Evolutionary conservation across 1,139 yeast genomes (phyloP).

Genomic region (Candida buenavistaensis): DNA sequence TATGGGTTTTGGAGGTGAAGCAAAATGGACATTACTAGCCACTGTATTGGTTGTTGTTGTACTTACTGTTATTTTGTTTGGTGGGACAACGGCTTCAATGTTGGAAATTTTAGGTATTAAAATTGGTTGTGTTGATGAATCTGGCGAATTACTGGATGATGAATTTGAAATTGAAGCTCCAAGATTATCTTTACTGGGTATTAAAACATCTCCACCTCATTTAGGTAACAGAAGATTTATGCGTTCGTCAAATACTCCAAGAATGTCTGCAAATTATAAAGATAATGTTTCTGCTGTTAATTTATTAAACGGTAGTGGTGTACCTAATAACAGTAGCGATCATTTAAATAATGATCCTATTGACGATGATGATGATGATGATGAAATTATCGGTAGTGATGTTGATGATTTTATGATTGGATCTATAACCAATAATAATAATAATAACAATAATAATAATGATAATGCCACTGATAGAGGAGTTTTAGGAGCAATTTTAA

Average conservation of each 20-base stretch:
- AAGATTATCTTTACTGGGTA: slow-evolving; percentile 31
- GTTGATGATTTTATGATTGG: slow-evolving; percentile 34
- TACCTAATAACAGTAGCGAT: slow-evolving; percentile 5
- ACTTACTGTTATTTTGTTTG: slow-evolving; percentile 90
- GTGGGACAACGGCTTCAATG: slow-evolving; percentile 99
- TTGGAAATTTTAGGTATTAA: slow-evolving; percentile 89
- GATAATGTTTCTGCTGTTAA: slow-evolving; percentile 10
- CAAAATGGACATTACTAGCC: slow-evolving; percentile 84
- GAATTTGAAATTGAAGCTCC: slow-evolving; percentile 93
- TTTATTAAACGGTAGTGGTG: slow-evolving; percentile 9
- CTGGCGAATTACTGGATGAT: slow-evolving; percentile 69
- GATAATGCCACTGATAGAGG: slow-evolving; percentile 20
- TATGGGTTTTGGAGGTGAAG: slow-evolving; percentile 94
- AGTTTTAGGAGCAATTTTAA: slow-evolving; percentile 42
- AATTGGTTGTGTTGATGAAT: slow-evolving; percentile 85
- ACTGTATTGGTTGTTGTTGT: slow-evolving; percentile 97
- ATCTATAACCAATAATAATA: slow-evolving; percentile 3
- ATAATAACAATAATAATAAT: not conserved
- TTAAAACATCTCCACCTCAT: too few relatives aligned
- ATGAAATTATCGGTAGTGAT: slow-evolving; percentile 38
- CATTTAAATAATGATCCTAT: slow-evolving; percentile 17
- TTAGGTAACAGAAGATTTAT: slow-evolving; percentile 38
- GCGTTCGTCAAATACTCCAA: slow-evolving; percentile 6
- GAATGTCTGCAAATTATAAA: slow-evolving; percentile 8
- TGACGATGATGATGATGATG: slow-evolving; percentile 23